Conservation (phyloP, 768 basidiomycete species). For the Hysterangium stoloniferum region DNA sequence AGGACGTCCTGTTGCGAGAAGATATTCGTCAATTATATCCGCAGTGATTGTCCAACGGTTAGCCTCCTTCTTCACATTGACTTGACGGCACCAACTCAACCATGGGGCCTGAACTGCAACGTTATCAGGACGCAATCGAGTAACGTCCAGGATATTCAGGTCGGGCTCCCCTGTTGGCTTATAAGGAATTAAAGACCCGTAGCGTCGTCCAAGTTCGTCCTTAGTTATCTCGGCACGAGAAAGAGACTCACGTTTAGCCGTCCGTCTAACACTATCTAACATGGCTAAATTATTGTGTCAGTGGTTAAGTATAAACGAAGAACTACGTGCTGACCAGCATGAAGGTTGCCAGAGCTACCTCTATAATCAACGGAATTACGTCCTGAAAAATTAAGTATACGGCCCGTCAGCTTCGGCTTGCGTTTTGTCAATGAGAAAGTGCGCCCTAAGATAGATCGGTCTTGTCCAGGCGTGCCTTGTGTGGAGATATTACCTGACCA, state of each 20-base stretch:
- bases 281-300: constrained; percentile 36
- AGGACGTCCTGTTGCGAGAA: not conserved
- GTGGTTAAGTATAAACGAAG: not conserved
- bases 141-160: constrained; percentile 2
- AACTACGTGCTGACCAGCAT: constrained; percentile 8
- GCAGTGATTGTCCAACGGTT: constrained; percentile 7
- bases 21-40: not conserved
- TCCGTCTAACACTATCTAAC: constrained; percentile 43
- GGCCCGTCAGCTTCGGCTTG: not conserved
- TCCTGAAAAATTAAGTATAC: not conserved
- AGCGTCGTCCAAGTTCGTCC: constrained; percentile 60
- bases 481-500: constrained; percentile 3
- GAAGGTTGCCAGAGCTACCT: constrained; percentile 3
- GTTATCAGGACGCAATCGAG: not conserved
- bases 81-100: constrained; percentile 1
- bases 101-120: not conserved
- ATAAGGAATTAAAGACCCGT: constrained; percentile 36
- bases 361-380: constrained; percentile 5
- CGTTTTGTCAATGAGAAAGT: constrained; percentile 9
- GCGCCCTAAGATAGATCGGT: constrained; percentile 1
- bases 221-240: constrained; percentile 58
- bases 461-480: not conserved
- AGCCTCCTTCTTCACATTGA: not conserved
- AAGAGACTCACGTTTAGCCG: constrained; percentile 43
- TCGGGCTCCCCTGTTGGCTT: constrained; percentile 3